Evolutionary conservation across 2,329 filamentous ascomycete species (phyloP).

Genomic region (Trematosphaeria pertusa): DNA sequence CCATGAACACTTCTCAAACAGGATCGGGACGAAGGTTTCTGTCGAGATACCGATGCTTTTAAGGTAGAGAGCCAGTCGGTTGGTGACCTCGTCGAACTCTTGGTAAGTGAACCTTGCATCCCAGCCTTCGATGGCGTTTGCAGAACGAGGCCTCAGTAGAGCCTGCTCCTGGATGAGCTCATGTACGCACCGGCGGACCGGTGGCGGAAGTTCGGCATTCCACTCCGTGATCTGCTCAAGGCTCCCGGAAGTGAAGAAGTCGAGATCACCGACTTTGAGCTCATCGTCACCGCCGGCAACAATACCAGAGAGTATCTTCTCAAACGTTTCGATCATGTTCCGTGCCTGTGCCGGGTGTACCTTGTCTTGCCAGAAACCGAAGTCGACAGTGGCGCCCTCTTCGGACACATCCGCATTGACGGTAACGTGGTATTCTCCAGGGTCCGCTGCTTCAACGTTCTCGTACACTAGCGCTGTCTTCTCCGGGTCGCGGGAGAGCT

Average conservation of each 20-base stretch:
- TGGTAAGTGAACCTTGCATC: conserved; percentile 41
- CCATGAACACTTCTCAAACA: conserved; percentile 46
- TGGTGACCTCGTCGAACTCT: conserved; percentile 40
- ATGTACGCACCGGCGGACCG: conserved; percentile 37
- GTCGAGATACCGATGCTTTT: conserved; percentile 32
- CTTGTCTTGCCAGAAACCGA: conserved; percentile 42
- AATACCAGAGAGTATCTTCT: conserved; percentile 33
- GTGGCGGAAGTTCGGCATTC: conserved; percentile 34
- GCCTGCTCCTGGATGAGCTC: conserved; percentile 40
- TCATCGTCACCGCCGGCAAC: conserved; percentile 20
- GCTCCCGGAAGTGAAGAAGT: conserved; percentile 30
- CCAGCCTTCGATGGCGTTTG: conserved; percentile 40
- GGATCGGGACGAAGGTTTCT: conserved; percentile 43
- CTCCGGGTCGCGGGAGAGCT: conserved; percentile 29
- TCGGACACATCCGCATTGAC: conserved; percentile 44
- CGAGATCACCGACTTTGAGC: conserved; percentile 31
- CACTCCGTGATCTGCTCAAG: conserved; percentile 34
- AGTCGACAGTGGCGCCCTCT: conserved; percentile 36
- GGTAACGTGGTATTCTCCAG: conserved; percentile 44
- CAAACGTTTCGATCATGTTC: conserved; percentile 40
- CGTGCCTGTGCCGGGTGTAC: conserved; percentile 33
- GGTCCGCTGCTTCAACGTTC: conserved; percentile 44
- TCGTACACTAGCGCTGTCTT: conserved; percentile 38
- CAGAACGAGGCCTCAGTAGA: conserved; percentile 31
- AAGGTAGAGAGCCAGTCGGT: conserved; percentile 33